A percentile compares a stretch with the other conserved stretches of the same genome.
phyloP scores from a whole-genome alignment of 176 grass and related monocot genomes.

The Poa annua region DNA sequence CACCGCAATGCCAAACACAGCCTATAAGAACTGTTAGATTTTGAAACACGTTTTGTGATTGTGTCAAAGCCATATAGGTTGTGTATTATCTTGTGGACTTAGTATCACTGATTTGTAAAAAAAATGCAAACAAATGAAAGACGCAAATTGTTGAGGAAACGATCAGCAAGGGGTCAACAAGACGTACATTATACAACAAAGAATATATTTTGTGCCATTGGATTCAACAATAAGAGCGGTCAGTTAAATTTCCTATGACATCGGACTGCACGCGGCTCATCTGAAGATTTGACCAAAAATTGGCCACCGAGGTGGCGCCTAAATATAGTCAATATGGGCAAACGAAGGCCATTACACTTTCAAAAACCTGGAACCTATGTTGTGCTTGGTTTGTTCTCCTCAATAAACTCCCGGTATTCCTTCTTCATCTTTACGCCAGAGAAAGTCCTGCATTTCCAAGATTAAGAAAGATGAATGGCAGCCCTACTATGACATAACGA shows the following conservation, averaged over 20 bases:
- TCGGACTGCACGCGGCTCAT: slow-evolving; percentile 20
- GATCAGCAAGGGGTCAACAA: slow-evolving; percentile 3
- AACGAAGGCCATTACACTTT: slow-evolving; percentile 12
- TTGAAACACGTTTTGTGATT: not conserved
- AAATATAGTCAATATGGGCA: slow-evolving; percentile 18
- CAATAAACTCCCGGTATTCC: slow-evolving; percentile 90
- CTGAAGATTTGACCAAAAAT: slow-evolving; percentile 42
- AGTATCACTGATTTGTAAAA: not conserved
- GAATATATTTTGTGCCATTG: slow-evolving; percentile 42
- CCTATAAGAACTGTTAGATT: too few species aligned
- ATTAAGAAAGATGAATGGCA: slow-evolving; percentile 29
- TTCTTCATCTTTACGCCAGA: slow-evolving; percentile 99
- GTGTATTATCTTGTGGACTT: not conserved
- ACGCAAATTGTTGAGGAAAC: not conserved
- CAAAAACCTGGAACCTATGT: slow-evolving; percentile 20
- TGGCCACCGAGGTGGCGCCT: slow-evolving; percentile 39
- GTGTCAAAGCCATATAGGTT: not conserved
- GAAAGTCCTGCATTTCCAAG: slow-evolving; percentile 67
- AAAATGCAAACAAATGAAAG: not conserved
- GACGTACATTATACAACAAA: slow-evolving; percentile 40
- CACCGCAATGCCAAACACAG: too few species aligned
- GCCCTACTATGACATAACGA: not conserved
- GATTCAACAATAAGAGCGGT: slow-evolving; percentile 38
- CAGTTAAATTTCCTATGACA: slow-evolving; percentile 28
- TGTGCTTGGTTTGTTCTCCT: slow-evolving; percentile 59